phyloP scores from a whole-genome alignment of 1,284 basidiomycete species.

The Ustilago bromivora region DNA sequence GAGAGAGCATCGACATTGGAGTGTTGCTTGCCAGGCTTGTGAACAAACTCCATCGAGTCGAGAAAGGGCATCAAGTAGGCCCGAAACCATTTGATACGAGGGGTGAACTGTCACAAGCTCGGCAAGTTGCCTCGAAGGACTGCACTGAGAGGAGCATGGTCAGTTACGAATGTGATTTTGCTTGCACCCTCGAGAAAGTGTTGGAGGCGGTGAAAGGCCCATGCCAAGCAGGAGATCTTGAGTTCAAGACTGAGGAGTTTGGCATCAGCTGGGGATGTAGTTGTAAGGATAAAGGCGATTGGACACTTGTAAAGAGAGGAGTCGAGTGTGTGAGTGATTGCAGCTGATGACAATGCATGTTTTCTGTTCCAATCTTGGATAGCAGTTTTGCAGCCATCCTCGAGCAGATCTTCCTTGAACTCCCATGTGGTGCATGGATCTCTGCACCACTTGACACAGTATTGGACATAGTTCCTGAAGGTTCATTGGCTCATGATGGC shows the following conservation, averaged over 20 bases:
- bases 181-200: conserved; percentile 5
- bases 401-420: background rate
- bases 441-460: background rate
- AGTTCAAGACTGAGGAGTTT: too few species aligned
- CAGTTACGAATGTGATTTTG: background rate
- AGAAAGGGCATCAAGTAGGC: too few species aligned
- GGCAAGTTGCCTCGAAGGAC: background rate
- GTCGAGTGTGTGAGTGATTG: too few species aligned
- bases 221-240: too few species aligned
- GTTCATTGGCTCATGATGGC: background rate
- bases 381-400: background rate
- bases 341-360: too few species aligned
- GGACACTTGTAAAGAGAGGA: too few species aligned
- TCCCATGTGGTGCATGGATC: background rate
- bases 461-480: background rate
- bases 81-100: too few species aligned
- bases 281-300: too few species aligned
- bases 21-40: too few species aligned
- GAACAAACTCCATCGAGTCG: too few species aligned
- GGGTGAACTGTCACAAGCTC: conserved; percentile 3
- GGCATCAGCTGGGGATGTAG: too few species aligned
- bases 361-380: background rate
- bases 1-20: too few species aligned
- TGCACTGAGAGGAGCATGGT: background rate
- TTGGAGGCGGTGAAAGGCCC: background rate